phyloP scores from a whole-genome alignment of 495 filamentous ascomycete species.

The Trichoderma asperelloides region DNA sequence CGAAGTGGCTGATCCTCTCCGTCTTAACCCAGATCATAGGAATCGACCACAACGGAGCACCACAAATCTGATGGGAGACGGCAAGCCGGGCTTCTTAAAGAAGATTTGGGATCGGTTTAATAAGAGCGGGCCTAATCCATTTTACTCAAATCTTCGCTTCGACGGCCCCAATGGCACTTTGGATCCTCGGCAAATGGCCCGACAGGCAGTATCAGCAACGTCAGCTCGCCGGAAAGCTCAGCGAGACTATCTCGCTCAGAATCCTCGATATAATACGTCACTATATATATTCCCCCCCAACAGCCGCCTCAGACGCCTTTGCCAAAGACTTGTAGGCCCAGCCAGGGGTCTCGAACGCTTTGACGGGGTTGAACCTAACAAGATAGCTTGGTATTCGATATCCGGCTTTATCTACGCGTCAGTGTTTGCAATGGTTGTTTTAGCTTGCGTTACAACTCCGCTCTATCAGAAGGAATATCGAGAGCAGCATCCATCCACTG shows the following conservation, averaged over 20 bases:
- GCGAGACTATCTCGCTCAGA: slow-evolving; percentile 75
- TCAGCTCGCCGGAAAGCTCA: slow-evolving; percentile 78
- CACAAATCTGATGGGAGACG: slow-evolving; percentile 18
- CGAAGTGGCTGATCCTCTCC: slow-evolving; percentile 23
- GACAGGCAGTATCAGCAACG: slow-evolving; percentile 75
- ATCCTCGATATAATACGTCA: slow-evolving; percentile 88
- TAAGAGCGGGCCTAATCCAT: slow-evolving; percentile 81
- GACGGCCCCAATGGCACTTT: slow-evolving; percentile 63
- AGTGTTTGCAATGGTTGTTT: slow-evolving; percentile 92
- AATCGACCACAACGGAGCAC: slow-evolving; percentile 30
- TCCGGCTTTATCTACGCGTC: slow-evolving; percentile 89
- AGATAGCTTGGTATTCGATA: slow-evolving; percentile 82
- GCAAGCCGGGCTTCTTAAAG: slow-evolving; percentile 47
- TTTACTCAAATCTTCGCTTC: slow-evolving; percentile 77
- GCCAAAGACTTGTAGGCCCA: slow-evolving; percentile 86
- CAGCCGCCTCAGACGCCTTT: slow-evolving; percentile 69
- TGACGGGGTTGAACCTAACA: slow-evolving; percentile 79
- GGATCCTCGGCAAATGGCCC: slow-evolving; percentile 79
- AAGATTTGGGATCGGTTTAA: slow-evolving; percentile 50
- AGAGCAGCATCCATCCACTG: slow-evolving; percentile 36
- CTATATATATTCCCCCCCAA: slow-evolving; percentile 75
- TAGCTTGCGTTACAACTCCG: slow-evolving; percentile 91
- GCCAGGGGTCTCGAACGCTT: slow-evolving; percentile 78
- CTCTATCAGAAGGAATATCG: slow-evolving; percentile 87
- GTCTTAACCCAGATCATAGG: not conserved